phyloP scores from a whole-genome alignment of 1,284 basidiomycete genomes.

The Apiotrichum laibachii region DNA sequence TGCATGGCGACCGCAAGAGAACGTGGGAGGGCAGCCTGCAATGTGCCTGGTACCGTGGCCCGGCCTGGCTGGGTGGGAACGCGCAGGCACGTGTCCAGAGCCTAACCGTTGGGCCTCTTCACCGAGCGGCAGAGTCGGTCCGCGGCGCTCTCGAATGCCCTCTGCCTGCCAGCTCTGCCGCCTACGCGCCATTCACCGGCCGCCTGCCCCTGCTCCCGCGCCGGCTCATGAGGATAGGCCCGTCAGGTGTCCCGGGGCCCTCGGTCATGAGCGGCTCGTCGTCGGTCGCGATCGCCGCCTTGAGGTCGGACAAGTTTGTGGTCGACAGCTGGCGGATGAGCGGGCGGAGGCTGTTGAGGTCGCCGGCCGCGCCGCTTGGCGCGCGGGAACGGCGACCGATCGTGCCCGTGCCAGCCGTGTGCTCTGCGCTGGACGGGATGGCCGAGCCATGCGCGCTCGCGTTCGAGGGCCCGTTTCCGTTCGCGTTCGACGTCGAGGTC shows the following conservation, averaged over 20 bases:
- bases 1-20: too few relatives aligned
- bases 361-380: conserved; percentile 13
- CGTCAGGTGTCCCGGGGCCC: conserved; percentile 10
- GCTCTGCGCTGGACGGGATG: too few relatives aligned
- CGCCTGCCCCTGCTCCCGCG: neutral
- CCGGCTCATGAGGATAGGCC: conserved; percentile 1
- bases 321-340: conserved; percentile 31
- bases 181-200: neutral
- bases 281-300: conserved; percentile 11
- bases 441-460: neutral
- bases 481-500: conserved; percentile 6
- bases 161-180: too few relatives aligned
- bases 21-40: too few relatives aligned
- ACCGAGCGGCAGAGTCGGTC: too few relatives aligned
- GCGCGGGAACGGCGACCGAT: conserved; percentile 21
- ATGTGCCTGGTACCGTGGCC: too few relatives aligned
- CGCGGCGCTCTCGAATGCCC: too few relatives aligned
- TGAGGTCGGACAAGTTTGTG: conserved; percentile 24
- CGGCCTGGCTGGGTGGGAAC: too few relatives aligned
- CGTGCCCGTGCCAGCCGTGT: neutral
- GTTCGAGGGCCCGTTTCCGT: conserved; percentile 2
- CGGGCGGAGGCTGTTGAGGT: conserved; percentile 20
- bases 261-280: conserved; percentile 31
- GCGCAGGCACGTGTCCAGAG: too few relatives aligned
- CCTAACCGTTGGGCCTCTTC: too few relatives aligned